A percentile compares a stretch with the other conserved stretches of the same genome.
Evolutionary conservation across 2,329 filamentous ascomycete species (phyloP).

Genomic region (Arthrobotrys sphaeroides): DNA sequence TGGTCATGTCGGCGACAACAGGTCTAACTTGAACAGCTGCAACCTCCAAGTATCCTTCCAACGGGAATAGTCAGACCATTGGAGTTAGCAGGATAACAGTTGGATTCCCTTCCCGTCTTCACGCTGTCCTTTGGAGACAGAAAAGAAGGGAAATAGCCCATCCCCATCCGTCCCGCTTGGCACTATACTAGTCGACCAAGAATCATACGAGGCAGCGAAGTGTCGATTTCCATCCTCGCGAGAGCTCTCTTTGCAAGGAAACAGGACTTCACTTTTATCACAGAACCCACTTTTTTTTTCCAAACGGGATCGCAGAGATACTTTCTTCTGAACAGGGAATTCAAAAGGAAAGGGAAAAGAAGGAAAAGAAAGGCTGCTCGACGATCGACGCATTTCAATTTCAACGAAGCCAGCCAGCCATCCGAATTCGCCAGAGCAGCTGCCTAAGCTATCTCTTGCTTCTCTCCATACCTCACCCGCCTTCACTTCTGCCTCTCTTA

Average conservation of each 20-base stretch:
- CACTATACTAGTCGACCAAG: not conserved
- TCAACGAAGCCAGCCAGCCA: conserved; percentile 33
- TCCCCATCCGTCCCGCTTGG: not conserved
- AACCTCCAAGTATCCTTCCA: too few relatives aligned
- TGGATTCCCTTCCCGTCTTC: too few relatives aligned
- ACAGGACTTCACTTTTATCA: not conserved
- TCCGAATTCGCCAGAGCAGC: conserved; percentile 29
- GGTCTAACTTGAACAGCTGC: too few relatives aligned
- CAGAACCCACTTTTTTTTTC: too few relatives aligned
- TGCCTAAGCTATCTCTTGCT: conserved; percentile 27
- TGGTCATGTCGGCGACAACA: too few relatives aligned
- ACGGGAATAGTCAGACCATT: too few relatives aligned
- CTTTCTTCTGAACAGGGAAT: not conserved
- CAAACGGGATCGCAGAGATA: conserved; percentile 11
- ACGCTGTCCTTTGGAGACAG: not conserved
- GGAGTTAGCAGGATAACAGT: too few relatives aligned
- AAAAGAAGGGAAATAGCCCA: not conserved
- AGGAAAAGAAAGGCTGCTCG: not conserved
- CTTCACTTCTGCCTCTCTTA: not conserved
- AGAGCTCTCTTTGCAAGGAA: not conserved
- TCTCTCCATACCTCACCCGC: not conserved
- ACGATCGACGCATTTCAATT: conserved; percentile 46
- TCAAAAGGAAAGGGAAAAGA: not conserved
- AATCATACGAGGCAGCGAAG: conserved; percentile 9
- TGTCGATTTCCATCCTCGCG: not conserved